Percentiles rank a stretch among this genome's conserved stretches.
Evolutionary conservation across 2,329 filamentous ascomycete species (phyloP).

Genomic region (Stagonosporopsis tanaceti): DNA sequence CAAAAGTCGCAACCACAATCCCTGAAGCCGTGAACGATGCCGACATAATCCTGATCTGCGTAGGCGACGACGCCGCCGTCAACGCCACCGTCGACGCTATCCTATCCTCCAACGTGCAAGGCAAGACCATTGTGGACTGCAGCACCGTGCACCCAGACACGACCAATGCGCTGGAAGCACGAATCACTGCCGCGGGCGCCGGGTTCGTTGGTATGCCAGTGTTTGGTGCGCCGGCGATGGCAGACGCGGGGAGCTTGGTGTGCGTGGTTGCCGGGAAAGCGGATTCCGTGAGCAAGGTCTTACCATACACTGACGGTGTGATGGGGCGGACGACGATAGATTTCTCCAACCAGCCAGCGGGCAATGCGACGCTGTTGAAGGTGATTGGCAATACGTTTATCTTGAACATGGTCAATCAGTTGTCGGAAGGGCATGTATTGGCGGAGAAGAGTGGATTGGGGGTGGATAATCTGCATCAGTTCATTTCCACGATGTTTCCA

Average conservation of each 20-base stretch:
- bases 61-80: constrained; percentile 80
- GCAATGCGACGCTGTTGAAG: constrained; percentile 76
- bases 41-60: constrained; percentile 83
- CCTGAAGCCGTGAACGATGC: constrained; percentile 71
- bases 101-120: constrained; percentile 64
- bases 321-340: constrained; percentile 75
- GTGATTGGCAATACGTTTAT: constrained; percentile 88
- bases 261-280: constrained; percentile 75
- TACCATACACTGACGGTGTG: constrained; percentile 76
- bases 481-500: constrained; percentile 77
- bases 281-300: constrained; percentile 67
- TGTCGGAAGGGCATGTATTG: constrained; percentile 79
- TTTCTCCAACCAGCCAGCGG: constrained; percentile 72
- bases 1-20: constrained; percentile 69
- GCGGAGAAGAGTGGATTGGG: constrained; percentile 85
- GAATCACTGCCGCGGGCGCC: constrained; percentile 66
- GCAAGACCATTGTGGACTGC: constrained; percentile 86
- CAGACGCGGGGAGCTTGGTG: constrained; percentile 74
- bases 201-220: constrained; percentile 79
- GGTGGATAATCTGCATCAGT: constrained; percentile 71
- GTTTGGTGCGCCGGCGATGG: constrained; percentile 75
- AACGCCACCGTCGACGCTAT: constrained; percentile 67
- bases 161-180: constrained; percentile 70
- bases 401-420: constrained; percentile 79
- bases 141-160: constrained; percentile 88